Conservation (phyloP, 2,329 filamentous ascomycete species). For the Penicillium digitatum region DNA sequence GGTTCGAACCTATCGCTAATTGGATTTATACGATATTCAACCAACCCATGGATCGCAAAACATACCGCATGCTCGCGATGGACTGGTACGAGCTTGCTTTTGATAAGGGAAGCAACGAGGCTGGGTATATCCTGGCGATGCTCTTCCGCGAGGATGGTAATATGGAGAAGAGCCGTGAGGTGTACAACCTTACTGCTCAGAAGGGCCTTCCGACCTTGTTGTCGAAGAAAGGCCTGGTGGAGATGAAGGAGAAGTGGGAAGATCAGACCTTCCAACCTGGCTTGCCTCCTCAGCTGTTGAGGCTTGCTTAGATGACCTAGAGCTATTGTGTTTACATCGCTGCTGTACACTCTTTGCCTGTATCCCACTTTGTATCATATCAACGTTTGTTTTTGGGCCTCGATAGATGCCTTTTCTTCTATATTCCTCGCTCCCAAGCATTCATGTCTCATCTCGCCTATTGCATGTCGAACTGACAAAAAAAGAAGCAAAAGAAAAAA, state of each 20-base stretch:
- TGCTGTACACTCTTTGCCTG: background rate
- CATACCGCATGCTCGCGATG: slow-evolving; percentile 29
- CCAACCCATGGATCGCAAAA: slow-evolving; percentile 14
- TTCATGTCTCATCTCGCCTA: background rate
- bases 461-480: background rate
- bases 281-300: background rate
- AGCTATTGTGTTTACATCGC: background rate
- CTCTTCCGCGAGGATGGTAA: slow-evolving; percentile 28
- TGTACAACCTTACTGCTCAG: slow-evolving; percentile 13
- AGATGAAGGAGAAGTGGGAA: slow-evolving; percentile 24
- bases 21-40: slow-evolving; percentile 10
- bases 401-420: background rate
- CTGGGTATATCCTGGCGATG: slow-evolving; percentile 29
- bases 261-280: slow-evolving; percentile 8
- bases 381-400: background rate
- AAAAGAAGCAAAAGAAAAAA: background rate
- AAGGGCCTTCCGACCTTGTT: slow-evolving; percentile 10
- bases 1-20: background rate
- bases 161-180: slow-evolving; percentile 8
- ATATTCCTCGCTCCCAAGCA: background rate
- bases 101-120: slow-evolving; percentile 16
- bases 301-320: background rate
- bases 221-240: slow-evolving; percentile 2
- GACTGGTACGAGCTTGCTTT: slow-evolving; percentile 36
- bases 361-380: background rate